Conservation (phyloP, 2,329 filamentous ascomycete species). For the Colletotrichum godetiae region DNA sequence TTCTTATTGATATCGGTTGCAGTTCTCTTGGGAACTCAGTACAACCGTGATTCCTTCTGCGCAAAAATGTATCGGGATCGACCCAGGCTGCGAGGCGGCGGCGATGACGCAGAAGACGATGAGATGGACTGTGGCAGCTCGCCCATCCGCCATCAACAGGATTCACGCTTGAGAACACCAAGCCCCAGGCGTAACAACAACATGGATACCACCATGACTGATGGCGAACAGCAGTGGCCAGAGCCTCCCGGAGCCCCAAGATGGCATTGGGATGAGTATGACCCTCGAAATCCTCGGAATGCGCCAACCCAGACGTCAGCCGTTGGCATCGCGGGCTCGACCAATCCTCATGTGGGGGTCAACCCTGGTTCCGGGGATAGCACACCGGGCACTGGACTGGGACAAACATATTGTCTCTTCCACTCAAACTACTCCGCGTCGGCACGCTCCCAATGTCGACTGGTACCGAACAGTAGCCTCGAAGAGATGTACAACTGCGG, state of each 20-base stretch:
- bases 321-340: neutral
- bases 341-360: neutral
- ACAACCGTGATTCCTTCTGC: neutral
- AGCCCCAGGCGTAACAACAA: neutral
- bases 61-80: neutral
- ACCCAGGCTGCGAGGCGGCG: neutral
- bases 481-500: neutral
- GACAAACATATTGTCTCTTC: neutral
- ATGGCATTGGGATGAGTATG: neutral
- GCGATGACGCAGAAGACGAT: neutral
- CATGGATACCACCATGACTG: neutral
- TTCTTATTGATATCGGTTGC: neutral
- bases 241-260: too few relatives aligned
- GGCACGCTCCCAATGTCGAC: neutral
- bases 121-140: neutral
- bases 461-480: neutral
- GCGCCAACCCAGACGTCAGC: neutral
- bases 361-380: neutral
- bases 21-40: neutral
- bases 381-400: neutral
- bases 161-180: neutral
- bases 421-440: neutral
- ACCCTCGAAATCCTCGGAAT: neutral
- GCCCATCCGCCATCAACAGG: neutral
- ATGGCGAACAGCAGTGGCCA: neutral